These are phyloP conservation scores for Lentinula raphanica DNA, from an alignment of 768 basidiomycete genomes.

Conservation along the genomic window DNA sequence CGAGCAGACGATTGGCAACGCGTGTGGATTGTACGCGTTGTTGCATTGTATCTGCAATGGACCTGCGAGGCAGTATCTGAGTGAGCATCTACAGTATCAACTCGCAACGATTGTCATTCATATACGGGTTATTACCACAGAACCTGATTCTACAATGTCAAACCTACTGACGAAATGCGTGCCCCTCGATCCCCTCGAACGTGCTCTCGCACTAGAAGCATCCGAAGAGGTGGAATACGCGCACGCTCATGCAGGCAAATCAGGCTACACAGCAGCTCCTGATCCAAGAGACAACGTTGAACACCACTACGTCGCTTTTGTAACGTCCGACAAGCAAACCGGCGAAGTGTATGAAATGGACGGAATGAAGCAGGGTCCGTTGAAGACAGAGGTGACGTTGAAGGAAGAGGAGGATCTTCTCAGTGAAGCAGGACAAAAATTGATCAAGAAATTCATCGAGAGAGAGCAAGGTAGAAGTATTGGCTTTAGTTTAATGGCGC, in stretches of 20 bases:
- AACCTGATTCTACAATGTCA: conserved; percentile 17
- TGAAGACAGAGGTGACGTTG: conserved; percentile 19
- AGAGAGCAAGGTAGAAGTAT: conserved; percentile 16
- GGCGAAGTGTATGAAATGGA: conserved; percentile 28
- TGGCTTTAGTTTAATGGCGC: conserved; percentile 23
- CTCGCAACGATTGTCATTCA: no score
- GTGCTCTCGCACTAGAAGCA: conserved; percentile 25
- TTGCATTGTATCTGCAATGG: conserved; percentile 29
- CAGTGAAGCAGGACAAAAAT: conserved; percentile 12
- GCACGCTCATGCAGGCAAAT: conserved; percentile 22
- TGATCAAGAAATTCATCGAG: conserved; percentile 20
- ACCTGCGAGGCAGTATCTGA: conserved; percentile 17
- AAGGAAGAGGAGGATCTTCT: conserved; percentile 22
- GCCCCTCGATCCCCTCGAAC: conserved; percentile 21
- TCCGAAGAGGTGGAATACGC: conserved; percentile 24
- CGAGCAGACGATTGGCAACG: conserved; percentile 32
- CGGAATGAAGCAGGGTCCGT: conserved; percentile 26
- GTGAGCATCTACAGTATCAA: conserved; percentile 14
- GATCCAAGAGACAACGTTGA: conserved; percentile 24
- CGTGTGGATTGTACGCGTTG: conserved; percentile 32
- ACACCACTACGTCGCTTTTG: conserved; percentile 30
- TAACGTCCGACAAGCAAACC: conserved; percentile 19
- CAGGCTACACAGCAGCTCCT: conserved; percentile 26
- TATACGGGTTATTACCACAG: neutral
- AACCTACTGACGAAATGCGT: conserved; percentile 19